phyloP scores from a whole-genome alignment of 78 protist genomes.

The Salpingoeca rosetta region DNA sequence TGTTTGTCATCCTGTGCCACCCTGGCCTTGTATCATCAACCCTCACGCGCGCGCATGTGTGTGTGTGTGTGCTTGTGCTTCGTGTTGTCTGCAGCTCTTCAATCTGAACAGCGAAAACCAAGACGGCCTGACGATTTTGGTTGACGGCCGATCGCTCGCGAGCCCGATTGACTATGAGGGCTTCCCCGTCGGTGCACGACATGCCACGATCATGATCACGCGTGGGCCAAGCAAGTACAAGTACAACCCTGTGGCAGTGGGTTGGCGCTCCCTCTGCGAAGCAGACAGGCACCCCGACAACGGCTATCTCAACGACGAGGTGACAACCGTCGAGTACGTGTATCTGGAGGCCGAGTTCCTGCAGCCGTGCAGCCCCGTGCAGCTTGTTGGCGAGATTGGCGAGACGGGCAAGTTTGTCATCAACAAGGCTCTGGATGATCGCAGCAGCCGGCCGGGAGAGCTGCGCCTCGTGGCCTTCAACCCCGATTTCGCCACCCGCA shows the following conservation, averaged over 20 bases:
- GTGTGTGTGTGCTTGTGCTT: neutral
- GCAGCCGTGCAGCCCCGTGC: neutral
- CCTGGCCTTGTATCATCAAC: neutral
- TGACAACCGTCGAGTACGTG: no score
- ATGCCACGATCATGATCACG: no score
- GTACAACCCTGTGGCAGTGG: neutral
- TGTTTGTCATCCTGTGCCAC: neutral
- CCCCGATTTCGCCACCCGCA: neutral
- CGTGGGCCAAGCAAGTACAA: no score
- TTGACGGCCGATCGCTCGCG: neutral
- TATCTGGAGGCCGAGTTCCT: neutral
- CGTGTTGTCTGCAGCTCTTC: no score
- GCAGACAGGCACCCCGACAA: no score
- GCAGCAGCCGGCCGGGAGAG: neutral
- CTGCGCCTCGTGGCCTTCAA: no score
- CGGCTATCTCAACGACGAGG: neutral
- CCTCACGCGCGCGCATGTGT: neutral
- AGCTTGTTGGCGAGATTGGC: neutral
- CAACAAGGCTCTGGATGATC: neutral
- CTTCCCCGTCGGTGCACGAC: neutral
- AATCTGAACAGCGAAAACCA: no score
- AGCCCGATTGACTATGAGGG: neutral
- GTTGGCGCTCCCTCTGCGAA: neutral
- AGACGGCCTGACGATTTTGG: neutral
- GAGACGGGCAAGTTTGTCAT: neutral